phyloP scores from a whole-genome alignment of 257 asterid species.

The Echites panduratus region DNA sequence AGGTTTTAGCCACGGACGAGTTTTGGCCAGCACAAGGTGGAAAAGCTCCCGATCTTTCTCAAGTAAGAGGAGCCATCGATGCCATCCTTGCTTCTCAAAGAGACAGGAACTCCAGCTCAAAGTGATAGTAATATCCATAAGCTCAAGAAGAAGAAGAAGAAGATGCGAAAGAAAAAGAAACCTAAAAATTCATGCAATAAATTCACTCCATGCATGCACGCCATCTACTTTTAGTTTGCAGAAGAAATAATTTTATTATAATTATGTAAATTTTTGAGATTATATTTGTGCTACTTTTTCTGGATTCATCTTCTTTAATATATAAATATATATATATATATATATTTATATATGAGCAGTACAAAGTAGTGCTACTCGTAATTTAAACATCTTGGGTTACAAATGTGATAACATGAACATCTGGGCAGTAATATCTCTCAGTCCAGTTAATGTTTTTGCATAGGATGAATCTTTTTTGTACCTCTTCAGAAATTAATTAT shows the following conservation, averaged over 20 bases:
- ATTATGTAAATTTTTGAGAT: not conserved
- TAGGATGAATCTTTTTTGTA: too few species aligned
- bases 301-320: conserved; percentile 14
- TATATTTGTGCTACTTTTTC: not conserved
- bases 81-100: conserved; percentile 75
- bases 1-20: conserved; percentile 93
- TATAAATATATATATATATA: too few species aligned
- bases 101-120: conserved; percentile 45
- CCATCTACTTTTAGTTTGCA: not conserved
- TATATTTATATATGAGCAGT: too few species aligned
- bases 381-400: too few species aligned
- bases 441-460: too few species aligned
- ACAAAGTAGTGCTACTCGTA: too few species aligned
- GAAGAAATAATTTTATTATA: not conserved
- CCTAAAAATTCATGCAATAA: not conserved
- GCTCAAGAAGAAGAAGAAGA: too few species aligned
- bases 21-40: conserved; percentile 95
- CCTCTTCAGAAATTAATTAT: too few species aligned
- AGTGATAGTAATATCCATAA: conserved; percentile 20
- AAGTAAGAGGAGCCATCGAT: conserved; percentile 84
- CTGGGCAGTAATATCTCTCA: too few species aligned
- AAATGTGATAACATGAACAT: too few species aligned
- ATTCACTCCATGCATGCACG: not conserved
- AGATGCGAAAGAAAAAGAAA: conserved; percentile 8
- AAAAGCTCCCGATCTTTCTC: conserved; percentile 74